Percentiles rank a stretch among this genome's conserved stretches.
These are phyloP conservation scores for Pholiota microspora DNA, from an alignment of 768 basidiomycete species.

Conservation along the genomic window DNA sequence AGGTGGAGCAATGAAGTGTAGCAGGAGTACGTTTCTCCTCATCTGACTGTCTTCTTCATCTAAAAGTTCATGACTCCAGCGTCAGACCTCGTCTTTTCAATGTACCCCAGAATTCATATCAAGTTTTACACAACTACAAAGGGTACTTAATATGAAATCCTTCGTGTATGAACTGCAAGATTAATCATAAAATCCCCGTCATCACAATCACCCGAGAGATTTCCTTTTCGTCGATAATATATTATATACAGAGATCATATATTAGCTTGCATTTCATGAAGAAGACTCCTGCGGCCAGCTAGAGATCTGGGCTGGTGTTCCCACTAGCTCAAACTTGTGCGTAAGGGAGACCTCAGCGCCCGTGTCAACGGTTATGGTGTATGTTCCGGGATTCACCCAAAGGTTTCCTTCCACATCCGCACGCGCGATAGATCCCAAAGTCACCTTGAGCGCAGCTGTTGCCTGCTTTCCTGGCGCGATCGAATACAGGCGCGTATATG, in stretches of 20 bases:
- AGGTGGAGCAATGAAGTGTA: constrained; percentile 15
- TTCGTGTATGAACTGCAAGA: background rate
- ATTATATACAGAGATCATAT: background rate
- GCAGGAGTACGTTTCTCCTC: background rate
- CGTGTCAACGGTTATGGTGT: constrained; percentile 42
- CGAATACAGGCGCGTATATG: constrained; percentile 40
- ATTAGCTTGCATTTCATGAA: background rate
- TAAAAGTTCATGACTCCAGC: no score
- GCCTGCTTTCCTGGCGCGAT: constrained; percentile 25
- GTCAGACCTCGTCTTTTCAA: background rate
- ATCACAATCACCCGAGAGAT: background rate
- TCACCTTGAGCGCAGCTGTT: constrained; percentile 37
- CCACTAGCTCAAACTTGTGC: constrained; percentile 42
- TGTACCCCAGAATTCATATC: background rate
- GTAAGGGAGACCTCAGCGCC: constrained; percentile 29
- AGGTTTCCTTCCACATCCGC: constrained; percentile 44
- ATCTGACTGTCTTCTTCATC: background rate
- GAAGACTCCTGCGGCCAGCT: constrained; percentile 34
- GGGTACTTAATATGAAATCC: background rate
- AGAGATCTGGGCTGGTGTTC: constrained; percentile 37
- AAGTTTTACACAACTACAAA: background rate
- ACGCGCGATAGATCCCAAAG: constrained; percentile 47
- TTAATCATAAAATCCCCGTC: background rate
- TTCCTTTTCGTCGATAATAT: background rate
- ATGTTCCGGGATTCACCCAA: constrained; percentile 44